These are phyloP conservation scores for Agaricus blazei DNA, from an alignment of 768 basidiomycete species.

Conservation along the genomic window DNA sequence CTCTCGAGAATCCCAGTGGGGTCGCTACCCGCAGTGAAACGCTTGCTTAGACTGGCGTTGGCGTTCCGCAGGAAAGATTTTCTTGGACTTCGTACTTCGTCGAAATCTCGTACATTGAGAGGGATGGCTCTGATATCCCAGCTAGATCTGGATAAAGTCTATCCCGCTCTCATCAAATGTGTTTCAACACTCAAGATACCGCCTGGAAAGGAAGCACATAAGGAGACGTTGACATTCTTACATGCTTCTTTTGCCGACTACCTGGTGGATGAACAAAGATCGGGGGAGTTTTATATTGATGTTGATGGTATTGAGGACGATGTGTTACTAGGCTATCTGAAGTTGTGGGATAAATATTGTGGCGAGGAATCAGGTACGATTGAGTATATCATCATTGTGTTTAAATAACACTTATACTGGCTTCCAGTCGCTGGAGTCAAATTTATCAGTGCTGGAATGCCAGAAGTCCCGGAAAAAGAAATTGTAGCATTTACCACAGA, in stretches of 20 bases:
- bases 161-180: not conserved
- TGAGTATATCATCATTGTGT: no score
- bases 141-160: not conserved
- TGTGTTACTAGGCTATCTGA: not conserved
- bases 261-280: not conserved
- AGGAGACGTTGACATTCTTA: not conserved
- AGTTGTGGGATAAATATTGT: no score
- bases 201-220: not conserved
- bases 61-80: no score
- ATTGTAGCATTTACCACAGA: no score
- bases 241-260: slow-evolving; percentile 33
- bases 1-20: not conserved
- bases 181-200: not conserved
- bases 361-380: no score
- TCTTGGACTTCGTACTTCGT: no score
- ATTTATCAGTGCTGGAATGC: no score
- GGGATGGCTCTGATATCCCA: not conserved
- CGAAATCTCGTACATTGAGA: not conserved
- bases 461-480: no score
- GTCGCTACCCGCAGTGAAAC: not conserved
- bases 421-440: no score
- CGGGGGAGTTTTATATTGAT: slow-evolving; percentile 9
- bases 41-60: not conserved
- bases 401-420: no score
- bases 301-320: not conserved